Evolutionary conservation across 306 rosid species (phyloP), one percentile per base, ranked within the genome.

Genomic region (Lupinus albus): DNA sequence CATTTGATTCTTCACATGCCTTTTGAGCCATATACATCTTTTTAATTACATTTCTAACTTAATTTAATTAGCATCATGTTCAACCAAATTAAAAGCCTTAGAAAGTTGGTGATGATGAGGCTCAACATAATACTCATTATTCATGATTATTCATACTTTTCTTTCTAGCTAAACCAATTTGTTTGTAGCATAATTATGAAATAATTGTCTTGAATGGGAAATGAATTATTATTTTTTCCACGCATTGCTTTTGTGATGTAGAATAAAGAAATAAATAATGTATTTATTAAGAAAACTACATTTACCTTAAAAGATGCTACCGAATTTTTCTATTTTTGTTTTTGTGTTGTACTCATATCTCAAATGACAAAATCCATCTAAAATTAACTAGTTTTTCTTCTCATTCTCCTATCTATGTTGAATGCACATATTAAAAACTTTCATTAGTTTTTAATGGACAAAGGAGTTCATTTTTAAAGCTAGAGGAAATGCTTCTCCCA

Each of bases 61-160:
- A 13, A 33, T 7, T 35, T 63, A 12, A 59, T 46, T 39, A 54
- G 4, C 4, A 60, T 73, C 63, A 61, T 64, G 16, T 10, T 41
- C 35, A 2, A 33, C 3, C 13, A 67, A 2, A 33, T 3, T 11
- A 67, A 59, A 63, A 42, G 21, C 70, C 70, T 62, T 59, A 32
- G 15, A 18, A 33, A 54, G 20, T 1, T 53, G 46, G 15, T 56
- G 67, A 14, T 56, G 67, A 74, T 70, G 55, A 71, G 78, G 83
- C 70, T 73, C 79, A 83, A 67, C 76, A 54, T 49, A 68, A 67
- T 28, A 45, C 48, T 56, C 78, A 76, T 78, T 66, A 65, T 25
- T 25, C 2, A 75, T 67, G 39, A 59, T 30, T 72, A 61, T 35
- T 53, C 59, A 18, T 2, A 57, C 15, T 13, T 13, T 16, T 42